phyloP scores from a whole-genome alignment of 257 asterid genomes.

The Datura wrightii region DNA sequence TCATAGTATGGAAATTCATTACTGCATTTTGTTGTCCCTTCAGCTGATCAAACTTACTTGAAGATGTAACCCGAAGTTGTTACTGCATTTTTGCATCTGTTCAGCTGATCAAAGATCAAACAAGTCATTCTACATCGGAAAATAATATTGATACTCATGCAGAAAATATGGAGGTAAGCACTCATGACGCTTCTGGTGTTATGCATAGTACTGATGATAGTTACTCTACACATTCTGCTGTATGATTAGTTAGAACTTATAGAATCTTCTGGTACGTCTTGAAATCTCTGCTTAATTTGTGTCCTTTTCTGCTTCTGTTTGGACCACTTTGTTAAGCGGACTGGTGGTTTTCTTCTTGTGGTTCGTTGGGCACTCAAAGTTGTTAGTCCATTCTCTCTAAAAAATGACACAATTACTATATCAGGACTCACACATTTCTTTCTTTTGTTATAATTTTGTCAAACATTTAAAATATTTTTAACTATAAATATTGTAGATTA shows the following conservation, averaged over 20 bases:
- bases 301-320: constrained; percentile 9
- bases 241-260: constrained; percentile 29
- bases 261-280: constrained; percentile 5
- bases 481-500: neutral
- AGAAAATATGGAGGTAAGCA: constrained; percentile 58
- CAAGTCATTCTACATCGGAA: constrained; percentile 48
- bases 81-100: constrained; percentile 35
- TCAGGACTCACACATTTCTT: neutral
- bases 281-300: constrained; percentile 16
- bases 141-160: constrained; percentile 44
- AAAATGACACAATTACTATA: neutral
- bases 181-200: constrained; percentile 44
- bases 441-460: neutral
- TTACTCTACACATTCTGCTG: constrained; percentile 33
- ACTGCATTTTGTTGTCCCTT: constrained; percentile 37
- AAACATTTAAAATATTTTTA: neutral
- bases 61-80: constrained; percentile 21
- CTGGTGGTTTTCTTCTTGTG: constrained; percentile 20
- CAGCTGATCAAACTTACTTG: constrained; percentile 59
- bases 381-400: neutral
- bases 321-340: neutral
- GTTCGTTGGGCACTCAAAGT: constrained; percentile 11
- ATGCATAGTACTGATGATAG: constrained; percentile 52
- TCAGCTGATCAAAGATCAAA: constrained; percentile 74
- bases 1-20: neutral